A percentile compares a stretch with the other conserved stretches of the same genome.
These are phyloP conservation scores for Rhodosporidiobolus odoratus DNA, from an alignment of 768 basidiomycete genomes.

Conservation along the genomic window DNA sequence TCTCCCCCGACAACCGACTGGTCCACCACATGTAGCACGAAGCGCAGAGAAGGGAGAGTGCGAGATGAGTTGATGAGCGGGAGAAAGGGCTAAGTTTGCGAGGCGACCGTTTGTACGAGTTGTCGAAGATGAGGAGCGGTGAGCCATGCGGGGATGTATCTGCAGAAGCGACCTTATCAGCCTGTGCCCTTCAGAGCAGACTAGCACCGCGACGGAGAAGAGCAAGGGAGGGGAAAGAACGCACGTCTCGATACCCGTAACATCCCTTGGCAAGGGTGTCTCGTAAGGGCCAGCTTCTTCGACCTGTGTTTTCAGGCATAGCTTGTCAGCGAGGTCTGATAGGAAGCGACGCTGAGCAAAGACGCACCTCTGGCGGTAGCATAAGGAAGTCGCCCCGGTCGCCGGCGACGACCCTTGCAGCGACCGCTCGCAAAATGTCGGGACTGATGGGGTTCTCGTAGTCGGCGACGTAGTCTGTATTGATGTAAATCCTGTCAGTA, in stretches of 20 bases:
- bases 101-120: constrained; percentile 1
- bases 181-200: constrained; percentile 39
- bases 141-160: background rate
- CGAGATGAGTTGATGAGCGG: no score
- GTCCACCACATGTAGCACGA: no score
- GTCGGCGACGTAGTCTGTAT: constrained; percentile 79
- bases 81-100: no score
- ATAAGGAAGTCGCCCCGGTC: constrained; percentile 96
- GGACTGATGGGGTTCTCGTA: constrained; percentile 99
- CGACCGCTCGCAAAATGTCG: constrained; percentile 93
- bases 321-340: constrained; percentile 58
- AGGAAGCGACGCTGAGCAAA: background rate
- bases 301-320: constrained; percentile 86
- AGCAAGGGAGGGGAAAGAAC: background rate
- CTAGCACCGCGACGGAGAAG: background rate
- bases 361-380: constrained; percentile 69
- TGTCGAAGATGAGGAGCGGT: constrained; percentile 1
- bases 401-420: constrained; percentile 88
- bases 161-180: background rate
- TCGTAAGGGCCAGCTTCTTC: constrained; percentile 97
- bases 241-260: constrained; percentile 77
- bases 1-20: no score
- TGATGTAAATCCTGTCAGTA: no score
- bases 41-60: no score
- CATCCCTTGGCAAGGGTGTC: constrained; percentile 85